Conservation (phyloP, 225 moss, liverwort and hornwort species). For the Pseudoscleropodium purum region DNA sequence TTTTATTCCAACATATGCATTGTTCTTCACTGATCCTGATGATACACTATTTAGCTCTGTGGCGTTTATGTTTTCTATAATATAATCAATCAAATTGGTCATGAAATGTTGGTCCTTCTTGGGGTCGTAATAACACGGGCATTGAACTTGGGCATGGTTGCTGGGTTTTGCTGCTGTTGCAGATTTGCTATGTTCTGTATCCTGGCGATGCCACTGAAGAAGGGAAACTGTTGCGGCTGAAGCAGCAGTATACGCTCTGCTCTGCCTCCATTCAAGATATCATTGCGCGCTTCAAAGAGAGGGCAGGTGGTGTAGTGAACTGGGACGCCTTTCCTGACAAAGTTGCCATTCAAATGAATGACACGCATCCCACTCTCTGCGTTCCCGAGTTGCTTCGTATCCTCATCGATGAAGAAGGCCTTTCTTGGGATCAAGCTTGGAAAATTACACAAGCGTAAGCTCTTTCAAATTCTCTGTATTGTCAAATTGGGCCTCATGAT, state of each 20-base stretch:
- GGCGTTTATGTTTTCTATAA: not conserved
- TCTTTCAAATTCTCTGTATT: not conserved
- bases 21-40: not conserved
- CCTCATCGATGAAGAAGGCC: slow-evolving; percentile 67
- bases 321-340: slow-evolving; percentile 81
- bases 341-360: slow-evolving; percentile 99
- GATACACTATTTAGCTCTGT: not conserved
- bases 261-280: slow-evolving; percentile 98
- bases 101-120: too few species aligned
- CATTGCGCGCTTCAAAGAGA: slow-evolving; percentile 80
- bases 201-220: slow-evolving; percentile 81
- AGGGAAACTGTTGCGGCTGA: slow-evolving; percentile 75
- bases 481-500: not conserved
- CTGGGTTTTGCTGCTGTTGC: not conserved
- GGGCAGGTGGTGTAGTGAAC: slow-evolving; percentile 50
- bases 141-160: not conserved
- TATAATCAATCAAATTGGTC: not conserved
- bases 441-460: slow-evolving; percentile 85
- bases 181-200: slow-evolving; percentile 96
- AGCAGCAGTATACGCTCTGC: slow-evolving; percentile 94
- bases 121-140: not conserved
- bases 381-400: slow-evolving; percentile 91
- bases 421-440: slow-evolving; percentile 90
- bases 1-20: not conserved
- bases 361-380: slow-evolving; percentile 91